Evolutionary conservation across 805 yeast species (phyloP).

Genomic region (Candida ficus): DNA sequence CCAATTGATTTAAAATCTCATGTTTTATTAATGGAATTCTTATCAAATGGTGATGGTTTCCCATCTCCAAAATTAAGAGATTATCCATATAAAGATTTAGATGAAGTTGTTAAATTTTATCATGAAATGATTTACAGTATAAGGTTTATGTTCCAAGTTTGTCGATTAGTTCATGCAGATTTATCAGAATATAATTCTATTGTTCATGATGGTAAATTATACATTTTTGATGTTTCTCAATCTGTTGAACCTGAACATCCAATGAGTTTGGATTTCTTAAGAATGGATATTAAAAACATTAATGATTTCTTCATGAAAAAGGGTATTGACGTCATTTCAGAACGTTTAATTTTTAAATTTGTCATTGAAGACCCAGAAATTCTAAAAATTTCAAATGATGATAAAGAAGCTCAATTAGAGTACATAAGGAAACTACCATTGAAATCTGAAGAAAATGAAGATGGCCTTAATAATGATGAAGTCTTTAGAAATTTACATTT

Average conservation of each 20-base stretch:
- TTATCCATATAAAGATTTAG: constrained; percentile 64
- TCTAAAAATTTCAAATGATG: constrained; percentile 34
- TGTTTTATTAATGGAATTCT: constrained; percentile 90
- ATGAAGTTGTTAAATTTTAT: constrained; percentile 63
- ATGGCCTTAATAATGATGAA: constrained; percentile 70
- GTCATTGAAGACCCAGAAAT: constrained; percentile 46
- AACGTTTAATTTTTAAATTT: constrained; percentile 74
- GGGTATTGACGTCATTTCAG: constrained; percentile 74
- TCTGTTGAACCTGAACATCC: constrained; percentile 98
- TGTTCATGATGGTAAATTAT: constrained; percentile 71
- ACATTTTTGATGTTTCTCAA: constrained; percentile 94
- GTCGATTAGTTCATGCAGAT: constrained; percentile 95
- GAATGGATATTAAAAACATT: constrained; percentile 97
- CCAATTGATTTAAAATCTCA: constrained; percentile 87
- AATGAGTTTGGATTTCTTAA: constrained; percentile 85
- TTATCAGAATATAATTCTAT: constrained; percentile 90
- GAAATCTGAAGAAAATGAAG: constrained; percentile 43
- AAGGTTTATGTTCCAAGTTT: constrained; percentile 80
- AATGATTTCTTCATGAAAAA: constrained; percentile 79
- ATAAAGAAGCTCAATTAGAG: constrained; percentile 33
- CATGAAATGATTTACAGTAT: constrained; percentile 77
- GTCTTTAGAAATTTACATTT: constrained; percentile 78
- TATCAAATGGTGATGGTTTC: constrained; percentile 72
- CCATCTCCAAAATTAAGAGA: constrained; percentile 90
- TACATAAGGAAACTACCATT: constrained; percentile 50